Evolutionary conservation across 306 rosid species (phyloP).

Genomic region (Malus sylvestris): DNA sequence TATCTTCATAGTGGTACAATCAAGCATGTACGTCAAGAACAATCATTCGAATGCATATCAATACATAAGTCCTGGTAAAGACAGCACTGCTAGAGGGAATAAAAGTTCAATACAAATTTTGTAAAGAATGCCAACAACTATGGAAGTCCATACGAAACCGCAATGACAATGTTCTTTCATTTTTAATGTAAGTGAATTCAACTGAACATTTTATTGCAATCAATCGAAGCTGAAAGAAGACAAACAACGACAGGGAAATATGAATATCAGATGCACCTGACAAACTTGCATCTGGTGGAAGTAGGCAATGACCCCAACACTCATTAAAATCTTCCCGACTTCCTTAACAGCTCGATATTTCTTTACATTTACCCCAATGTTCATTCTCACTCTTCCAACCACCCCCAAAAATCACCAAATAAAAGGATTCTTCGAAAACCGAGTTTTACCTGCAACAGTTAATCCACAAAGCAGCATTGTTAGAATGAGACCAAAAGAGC

Average conservation of each 20-base stretch:
- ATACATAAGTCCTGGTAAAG: neutral
- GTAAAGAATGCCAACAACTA: neutral
- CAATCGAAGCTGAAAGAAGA: neutral
- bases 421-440: constrained; percentile 15
- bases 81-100: neutral
- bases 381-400: constrained; percentile 64
- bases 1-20: neutral
- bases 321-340: constrained; percentile 75
- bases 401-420: constrained; percentile 25
- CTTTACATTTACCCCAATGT: constrained; percentile 54
- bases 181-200: neutral
- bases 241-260: neutral
- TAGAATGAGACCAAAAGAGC: neutral
- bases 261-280: constrained; percentile 45
- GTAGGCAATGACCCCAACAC: constrained; percentile 77
- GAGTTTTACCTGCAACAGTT: constrained; percentile 30
- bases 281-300: constrained; percentile 88
- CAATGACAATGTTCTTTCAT: neutral
- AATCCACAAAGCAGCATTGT: neutral
- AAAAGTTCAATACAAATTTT: neutral
- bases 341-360: constrained; percentile 57
- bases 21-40: neutral
- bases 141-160: neutral
- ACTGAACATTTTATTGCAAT: neutral
- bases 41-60: neutral